These are phyloP conservation scores for Houttuynia cordata DNA, from an alignment of 164 flowering plant species.

Conservation along the genomic window DNA sequence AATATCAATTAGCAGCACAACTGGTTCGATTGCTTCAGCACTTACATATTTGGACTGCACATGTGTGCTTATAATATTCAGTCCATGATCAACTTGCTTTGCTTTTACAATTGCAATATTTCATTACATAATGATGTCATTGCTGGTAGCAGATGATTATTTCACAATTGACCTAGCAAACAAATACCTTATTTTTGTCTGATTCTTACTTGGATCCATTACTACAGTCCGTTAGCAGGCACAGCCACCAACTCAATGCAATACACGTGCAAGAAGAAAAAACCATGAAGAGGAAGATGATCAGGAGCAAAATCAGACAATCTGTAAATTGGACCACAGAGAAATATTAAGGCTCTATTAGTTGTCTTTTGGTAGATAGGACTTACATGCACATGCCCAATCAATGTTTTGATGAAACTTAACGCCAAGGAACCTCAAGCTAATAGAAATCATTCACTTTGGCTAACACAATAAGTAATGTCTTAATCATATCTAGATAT, in stretches of 20 bases:
- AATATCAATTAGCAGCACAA: not conserved
- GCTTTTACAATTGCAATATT: not conserved
- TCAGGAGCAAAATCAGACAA: too few relatives aligned
- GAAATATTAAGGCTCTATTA: too few relatives aligned
- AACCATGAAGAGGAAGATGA: not conserved
- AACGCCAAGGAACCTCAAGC: not conserved
- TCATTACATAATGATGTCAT: not conserved
- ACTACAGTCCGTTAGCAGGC: not conserved
- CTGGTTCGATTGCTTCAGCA: not conserved
- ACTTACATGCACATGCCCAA: not conserved
- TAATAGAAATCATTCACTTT: too few relatives aligned
- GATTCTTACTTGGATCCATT: not conserved
- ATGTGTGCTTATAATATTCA: not conserved
- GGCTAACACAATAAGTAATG: too few relatives aligned
- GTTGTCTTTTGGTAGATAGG: not conserved
- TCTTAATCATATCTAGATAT: not conserved
- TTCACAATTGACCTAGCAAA: not conserved
- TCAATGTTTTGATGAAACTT: not conserved
- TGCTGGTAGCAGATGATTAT: not conserved
- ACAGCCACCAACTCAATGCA: not conserved
- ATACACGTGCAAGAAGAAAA: not conserved
- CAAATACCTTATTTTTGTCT: not conserved
- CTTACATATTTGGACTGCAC: not conserved
- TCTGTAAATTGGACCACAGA: too few relatives aligned
- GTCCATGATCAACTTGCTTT: not conserved